Evolutionary conservation across 2,329 filamentous ascomycete species (phyloP).

Genomic region (Elsinoe batatas): DNA sequence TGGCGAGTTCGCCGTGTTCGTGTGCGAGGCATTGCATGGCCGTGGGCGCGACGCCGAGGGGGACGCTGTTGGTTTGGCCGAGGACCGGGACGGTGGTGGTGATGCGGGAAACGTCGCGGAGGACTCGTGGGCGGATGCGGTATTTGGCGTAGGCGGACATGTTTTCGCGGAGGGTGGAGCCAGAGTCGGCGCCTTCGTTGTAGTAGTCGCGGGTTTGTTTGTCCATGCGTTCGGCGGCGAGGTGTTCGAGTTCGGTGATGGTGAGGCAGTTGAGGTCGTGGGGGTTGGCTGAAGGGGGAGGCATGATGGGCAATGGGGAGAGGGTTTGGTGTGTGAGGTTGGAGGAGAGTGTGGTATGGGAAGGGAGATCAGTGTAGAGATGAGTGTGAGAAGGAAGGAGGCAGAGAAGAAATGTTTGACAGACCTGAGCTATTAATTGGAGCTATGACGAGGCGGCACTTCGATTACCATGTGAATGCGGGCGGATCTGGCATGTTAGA

Average conservation of each 20-base stretch:
- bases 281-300: slow-evolving; percentile 14
- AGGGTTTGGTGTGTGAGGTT: background rate
- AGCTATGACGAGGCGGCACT: slow-evolving; percentile 9
- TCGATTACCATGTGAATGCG: background rate
- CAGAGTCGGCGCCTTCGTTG: slow-evolving; percentile 30
- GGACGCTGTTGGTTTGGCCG: slow-evolving; percentile 36
- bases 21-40: slow-evolving; percentile 46
- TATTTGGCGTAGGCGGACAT: slow-evolving; percentile 41
- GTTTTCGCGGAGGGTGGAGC: slow-evolving; percentile 39
- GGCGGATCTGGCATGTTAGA: slow-evolving; percentile 3
- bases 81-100: slow-evolving; percentile 38
- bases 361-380: background rate
- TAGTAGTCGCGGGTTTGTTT: slow-evolving; percentile 33
- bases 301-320: background rate
- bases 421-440: background rate
- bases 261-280: slow-evolving; percentile 35
- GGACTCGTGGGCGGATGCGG: slow-evolving; percentile 32
- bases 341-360: background rate
- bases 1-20: slow-evolving; percentile 42
- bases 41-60: slow-evolving; percentile 45
- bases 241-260: slow-evolving; percentile 32
- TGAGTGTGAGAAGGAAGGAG: background rate
- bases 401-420: background rate
- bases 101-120: slow-evolving; percentile 31
- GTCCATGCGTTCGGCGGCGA: slow-evolving; percentile 30